phyloP scores from a whole-genome alignment of 345 rosid species.

The Camelina neglecta region DNA sequence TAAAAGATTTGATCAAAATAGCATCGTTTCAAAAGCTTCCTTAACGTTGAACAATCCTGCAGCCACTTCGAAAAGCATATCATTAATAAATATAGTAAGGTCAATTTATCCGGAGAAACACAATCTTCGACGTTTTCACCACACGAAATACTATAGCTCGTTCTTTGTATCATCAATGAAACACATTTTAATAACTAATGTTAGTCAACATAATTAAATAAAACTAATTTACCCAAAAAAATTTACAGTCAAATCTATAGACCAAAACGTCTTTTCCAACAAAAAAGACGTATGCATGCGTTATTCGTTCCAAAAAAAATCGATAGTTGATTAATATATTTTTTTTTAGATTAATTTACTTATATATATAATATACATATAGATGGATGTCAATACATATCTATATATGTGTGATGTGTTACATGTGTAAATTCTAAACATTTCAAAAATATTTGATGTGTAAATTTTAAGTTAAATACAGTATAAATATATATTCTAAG shows the following conservation, averaged over 20 bases:
- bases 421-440: too few relatives aligned
- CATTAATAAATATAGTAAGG: conserved; percentile 68
- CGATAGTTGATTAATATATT: neutral
- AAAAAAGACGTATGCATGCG: conserved; percentile 36
- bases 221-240: neutral
- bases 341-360: too few relatives aligned
- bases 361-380: too few relatives aligned
- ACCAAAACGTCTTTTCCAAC: conserved; percentile 32
- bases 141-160: neutral
- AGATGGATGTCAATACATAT: neutral
- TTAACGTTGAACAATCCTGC: conserved; percentile 70
- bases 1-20: conserved; percentile 68
- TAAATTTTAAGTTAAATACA: too few relatives aligned
- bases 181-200: conserved; percentile 5
- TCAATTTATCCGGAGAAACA: conserved; percentile 45
- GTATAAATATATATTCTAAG: too few relatives aligned
- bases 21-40: conserved; percentile 80
- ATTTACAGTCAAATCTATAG: conserved; percentile 31
- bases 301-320: conserved; percentile 21
- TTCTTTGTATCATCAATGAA: neutral
- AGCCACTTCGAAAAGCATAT: conserved; percentile 69
- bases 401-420: neutral
- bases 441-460: neutral
- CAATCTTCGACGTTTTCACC: neutral
- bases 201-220: conserved; percentile 16